Evolutionary conservation across 2,329 filamentous ascomycete genomes (phyloP).

Genomic region (Helotiales sp.): DNA sequence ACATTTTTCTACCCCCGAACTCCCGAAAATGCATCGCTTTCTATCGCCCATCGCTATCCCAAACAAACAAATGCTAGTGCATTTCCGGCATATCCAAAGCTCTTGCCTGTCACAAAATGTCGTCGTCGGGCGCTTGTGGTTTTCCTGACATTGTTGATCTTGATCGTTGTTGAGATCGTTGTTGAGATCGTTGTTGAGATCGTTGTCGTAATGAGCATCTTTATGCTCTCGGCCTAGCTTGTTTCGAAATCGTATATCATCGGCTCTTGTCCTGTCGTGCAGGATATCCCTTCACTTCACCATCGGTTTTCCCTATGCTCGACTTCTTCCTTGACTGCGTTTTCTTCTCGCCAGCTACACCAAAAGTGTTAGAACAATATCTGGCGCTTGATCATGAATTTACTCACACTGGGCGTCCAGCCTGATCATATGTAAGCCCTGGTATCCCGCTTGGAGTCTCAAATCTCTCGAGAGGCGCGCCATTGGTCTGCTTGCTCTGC

Average conservation of each 20-base stretch:
- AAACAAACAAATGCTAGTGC: not conserved
- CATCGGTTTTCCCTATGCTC: constrained; percentile 9
- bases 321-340: constrained; percentile 11
- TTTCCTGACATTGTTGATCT: not conserved
- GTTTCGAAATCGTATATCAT: not conserved
- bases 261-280: no score
- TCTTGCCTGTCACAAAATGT: not conserved
- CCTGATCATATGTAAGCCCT: constrained; percentile 24
- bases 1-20: not conserved
- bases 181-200: not conserved
- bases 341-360: constrained; percentile 19
- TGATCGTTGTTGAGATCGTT: not conserved
- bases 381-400: not conserved
- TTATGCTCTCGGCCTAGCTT: no score
- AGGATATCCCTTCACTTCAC: no score
- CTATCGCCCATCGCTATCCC: not conserved
- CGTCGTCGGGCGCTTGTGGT: not conserved
- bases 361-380: not conserved
- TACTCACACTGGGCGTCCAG: constrained; percentile 23
- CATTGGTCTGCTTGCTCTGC: not conserved
- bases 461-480: constrained; percentile 8
- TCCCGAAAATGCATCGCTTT: not conserved
- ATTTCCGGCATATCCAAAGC: not conserved
- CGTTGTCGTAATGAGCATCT: no score
- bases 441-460: constrained; percentile 22